These are phyloP conservation scores for Macaranga tanarius DNA, from an alignment of 441 rosid species.

Conservation along the genomic window DNA sequence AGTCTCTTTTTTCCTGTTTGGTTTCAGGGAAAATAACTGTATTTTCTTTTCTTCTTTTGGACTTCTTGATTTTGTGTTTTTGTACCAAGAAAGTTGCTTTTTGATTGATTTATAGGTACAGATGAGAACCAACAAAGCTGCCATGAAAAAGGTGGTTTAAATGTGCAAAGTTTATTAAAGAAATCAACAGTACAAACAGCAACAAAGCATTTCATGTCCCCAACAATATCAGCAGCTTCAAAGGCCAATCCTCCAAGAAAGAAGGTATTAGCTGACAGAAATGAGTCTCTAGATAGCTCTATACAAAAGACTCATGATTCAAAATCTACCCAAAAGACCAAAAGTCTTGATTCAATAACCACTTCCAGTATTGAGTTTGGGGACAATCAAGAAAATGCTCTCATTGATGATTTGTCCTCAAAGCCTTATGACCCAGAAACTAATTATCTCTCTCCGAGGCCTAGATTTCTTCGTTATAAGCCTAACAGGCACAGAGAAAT, in stretches of 20 bases:
- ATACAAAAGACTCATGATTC: constrained; percentile 21
- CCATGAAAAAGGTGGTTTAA: constrained; percentile 18
- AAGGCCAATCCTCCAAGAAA: constrained; percentile 36
- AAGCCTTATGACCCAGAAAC: constrained; percentile 32
- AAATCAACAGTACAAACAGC: constrained; percentile 4
- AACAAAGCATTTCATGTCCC: constrained; percentile 34
- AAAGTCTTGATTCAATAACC: constrained; percentile 18
- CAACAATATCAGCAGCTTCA: constrained; percentile 38
- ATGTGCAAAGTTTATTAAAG: constrained; percentile 16
- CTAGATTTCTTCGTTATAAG: constrained; percentile 43
- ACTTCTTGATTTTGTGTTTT: background rate
- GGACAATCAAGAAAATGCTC: constrained; percentile 6
- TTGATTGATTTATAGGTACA: constrained; percentile 11
- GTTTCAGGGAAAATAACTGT: background rate
- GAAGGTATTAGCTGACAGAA: constrained; percentile 43
- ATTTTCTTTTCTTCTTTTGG: background rate
- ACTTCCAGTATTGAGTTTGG: constrained; percentile 5
- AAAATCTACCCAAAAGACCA: background rate
- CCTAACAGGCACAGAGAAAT: constrained; percentile 41
- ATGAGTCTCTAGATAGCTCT: constrained; percentile 23
- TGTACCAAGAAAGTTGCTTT: background rate
- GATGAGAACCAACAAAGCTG: constrained; percentile 35
- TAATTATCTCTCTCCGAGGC: constrained; percentile 44
- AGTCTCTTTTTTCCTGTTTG: background rate
- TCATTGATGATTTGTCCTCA: constrained; percentile 20